phyloP scores from a whole-genome alignment of 768 basidiomycete species.

The Amanita jacksonii region DNA sequence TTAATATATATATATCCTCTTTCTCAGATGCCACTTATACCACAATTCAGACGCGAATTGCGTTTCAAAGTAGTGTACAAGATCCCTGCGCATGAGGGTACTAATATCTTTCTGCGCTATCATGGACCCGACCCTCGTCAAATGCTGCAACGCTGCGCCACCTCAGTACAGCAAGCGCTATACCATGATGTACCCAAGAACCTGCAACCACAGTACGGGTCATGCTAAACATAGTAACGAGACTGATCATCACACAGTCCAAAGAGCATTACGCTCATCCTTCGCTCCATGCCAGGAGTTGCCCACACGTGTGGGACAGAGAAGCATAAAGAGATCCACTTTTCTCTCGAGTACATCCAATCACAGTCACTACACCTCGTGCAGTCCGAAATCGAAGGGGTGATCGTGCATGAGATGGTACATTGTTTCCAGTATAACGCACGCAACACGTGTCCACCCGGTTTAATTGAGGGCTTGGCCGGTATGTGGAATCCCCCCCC shows the following conservation, averaged over 20 bases:
- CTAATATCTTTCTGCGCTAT: background rate
- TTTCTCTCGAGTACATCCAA: slow-evolving; percentile 57
- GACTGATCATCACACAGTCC: slow-evolving; percentile 28
- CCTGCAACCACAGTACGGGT: background rate
- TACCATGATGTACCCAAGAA: background rate
- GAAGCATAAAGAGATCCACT: slow-evolving; percentile 63
- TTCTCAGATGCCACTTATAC: too few relatives aligned
- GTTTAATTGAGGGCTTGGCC: slow-evolving; percentile 74
- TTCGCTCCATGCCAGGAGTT: slow-evolving; percentile 59
- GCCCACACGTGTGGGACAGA: slow-evolving; percentile 53
- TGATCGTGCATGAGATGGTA: slow-evolving; percentile 67
- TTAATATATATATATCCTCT: too few relatives aligned
- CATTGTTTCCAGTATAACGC: slow-evolving; percentile 73
- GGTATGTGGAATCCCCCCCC: slow-evolving; percentile 29
- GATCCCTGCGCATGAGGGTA: background rate
- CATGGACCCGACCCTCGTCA: background rate
- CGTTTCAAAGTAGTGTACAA: background rate
- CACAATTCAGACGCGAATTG: too few relatives aligned
- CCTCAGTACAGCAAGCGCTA: background rate
- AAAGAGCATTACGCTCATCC: slow-evolving; percentile 42
- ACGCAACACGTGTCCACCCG: slow-evolving; percentile 49
- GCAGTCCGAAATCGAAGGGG: slow-evolving; percentile 57
- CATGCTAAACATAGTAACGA: slow-evolving; percentile 6
- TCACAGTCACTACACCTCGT: slow-evolving; percentile 24
- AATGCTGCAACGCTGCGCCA: background rate